Evolutionary conservation across 1,139 yeast genomes (phyloP).

Genomic region (Yarrowia galli): DNA sequence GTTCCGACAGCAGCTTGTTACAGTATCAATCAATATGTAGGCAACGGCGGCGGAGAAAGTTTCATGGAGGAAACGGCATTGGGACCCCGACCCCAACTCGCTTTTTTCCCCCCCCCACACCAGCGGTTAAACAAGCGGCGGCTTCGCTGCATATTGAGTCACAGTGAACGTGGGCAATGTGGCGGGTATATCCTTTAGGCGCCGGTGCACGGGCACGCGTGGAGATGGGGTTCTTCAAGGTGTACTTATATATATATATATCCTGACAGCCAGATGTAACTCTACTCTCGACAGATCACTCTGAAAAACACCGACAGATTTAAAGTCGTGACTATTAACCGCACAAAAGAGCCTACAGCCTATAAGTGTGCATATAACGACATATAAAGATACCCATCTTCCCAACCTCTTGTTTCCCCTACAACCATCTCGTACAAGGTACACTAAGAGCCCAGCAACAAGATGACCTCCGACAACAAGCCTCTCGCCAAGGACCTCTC

Average conservation of each 20-base stretch:
- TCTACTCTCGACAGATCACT: conserved; percentile 4
- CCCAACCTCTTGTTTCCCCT: conserved; percentile 12
- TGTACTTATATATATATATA: too few species aligned
- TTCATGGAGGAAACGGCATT: conserved; percentile 32
- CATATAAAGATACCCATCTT: conserved; percentile 16
- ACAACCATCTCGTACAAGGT: not conserved
- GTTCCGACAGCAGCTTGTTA: not conserved
- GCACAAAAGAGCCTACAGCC: conserved; percentile 4
- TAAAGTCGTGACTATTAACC: conserved; percentile 10
- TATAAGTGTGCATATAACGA: not conserved
- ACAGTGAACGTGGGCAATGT: not conserved
- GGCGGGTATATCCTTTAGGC: not conserved
- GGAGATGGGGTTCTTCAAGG: too few species aligned
- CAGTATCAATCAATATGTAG: too few species aligned
- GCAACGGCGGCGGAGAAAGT: conserved; percentile 4
- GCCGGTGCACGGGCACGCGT: too few species aligned
- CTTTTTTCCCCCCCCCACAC: not conserved
- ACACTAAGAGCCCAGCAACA: not conserved
- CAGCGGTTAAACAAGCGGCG: conserved; percentile 7
- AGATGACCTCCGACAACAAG: conserved; percentile 39
- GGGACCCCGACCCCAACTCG: not conserved
- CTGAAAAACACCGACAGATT: not conserved
- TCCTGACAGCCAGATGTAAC: not conserved
- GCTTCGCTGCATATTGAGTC: conserved; percentile 10
- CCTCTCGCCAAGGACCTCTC: conserved; percentile 68